A percentile compares a stretch with the other conserved stretches of the same genome.
phyloP scores from a whole-genome alignment of 805 yeast species.

The Sugiyamaella boreocaroliniensis region DNA sequence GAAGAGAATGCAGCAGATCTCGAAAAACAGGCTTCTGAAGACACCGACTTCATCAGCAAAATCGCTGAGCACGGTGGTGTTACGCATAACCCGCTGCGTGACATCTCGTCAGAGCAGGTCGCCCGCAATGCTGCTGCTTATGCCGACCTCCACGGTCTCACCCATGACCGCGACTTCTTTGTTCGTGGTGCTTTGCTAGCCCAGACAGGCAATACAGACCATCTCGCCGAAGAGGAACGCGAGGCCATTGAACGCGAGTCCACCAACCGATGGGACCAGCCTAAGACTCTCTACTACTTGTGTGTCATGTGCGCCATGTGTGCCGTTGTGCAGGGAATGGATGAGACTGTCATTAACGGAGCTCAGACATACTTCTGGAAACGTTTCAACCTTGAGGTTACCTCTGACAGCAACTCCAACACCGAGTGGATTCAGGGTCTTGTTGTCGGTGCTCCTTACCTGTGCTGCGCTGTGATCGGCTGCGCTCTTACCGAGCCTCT shows the following conservation, averaged over 20 bases:
- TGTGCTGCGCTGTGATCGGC: slow-evolving; percentile 50
- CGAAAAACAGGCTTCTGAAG: slow-evolving; percentile 4
- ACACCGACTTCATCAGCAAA: slow-evolving; percentile 10
- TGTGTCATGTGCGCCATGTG: slow-evolving; percentile 59
- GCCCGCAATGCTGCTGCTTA: slow-evolving; percentile 18
- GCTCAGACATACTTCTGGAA: slow-evolving; percentile 44
- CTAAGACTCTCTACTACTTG: slow-evolving; percentile 37
- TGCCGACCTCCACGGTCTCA: slow-evolving; percentile 24
- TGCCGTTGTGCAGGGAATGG: slow-evolving; percentile 69
- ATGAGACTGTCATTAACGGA: slow-evolving; percentile 64
- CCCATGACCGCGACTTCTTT: slow-evolving; percentile 25
- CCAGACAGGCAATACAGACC: slow-evolving; percentile 39
- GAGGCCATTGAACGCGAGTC: slow-evolving; percentile 38
- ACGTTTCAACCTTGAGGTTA: slow-evolving; percentile 12
- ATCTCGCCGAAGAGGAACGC: slow-evolving; percentile 31
- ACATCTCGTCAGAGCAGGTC: slow-evolving; percentile 15
- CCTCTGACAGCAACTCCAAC: slow-evolving; percentile 1
- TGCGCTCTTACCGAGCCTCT: slow-evolving; percentile 50
- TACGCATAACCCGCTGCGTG: slow-evolving; percentile 21
- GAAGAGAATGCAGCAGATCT: slow-evolving; percentile 8
- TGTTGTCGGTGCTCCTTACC: slow-evolving; percentile 59
- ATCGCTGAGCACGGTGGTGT: slow-evolving; percentile 19
- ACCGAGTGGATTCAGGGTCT: slow-evolving; percentile 46
- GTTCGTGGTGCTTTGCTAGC: slow-evolving; percentile 52
- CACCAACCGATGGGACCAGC: slow-evolving; percentile 43